These are phyloP conservation scores for Colletotrichum gigasporum DNA, from an alignment of 2,329 filamentous ascomycete species.

Conservation along the genomic window DNA sequence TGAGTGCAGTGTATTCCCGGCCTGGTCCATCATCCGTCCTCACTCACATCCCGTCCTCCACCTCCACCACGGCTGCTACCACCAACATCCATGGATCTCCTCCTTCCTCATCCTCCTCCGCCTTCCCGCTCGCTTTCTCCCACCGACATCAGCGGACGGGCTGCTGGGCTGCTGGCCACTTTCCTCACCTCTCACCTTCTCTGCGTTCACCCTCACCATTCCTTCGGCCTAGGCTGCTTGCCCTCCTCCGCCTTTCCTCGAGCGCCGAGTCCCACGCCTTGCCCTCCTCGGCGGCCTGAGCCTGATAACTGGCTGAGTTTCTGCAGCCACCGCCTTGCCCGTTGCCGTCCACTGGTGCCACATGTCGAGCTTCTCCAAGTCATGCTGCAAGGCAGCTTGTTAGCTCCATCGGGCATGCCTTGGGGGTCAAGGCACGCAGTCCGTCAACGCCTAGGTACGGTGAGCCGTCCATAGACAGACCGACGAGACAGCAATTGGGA, in stretches of 20 bases:
- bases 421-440: constrained; percentile 3
- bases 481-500: neutral
- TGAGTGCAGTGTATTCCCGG: too few species aligned
- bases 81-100: too few species aligned
- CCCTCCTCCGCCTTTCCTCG: constrained; percentile 3
- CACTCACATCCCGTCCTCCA: too few species aligned
- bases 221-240: neutral
- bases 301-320: constrained; percentile 13
- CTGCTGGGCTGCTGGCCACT: too few species aligned
- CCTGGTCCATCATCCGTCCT: too few species aligned
- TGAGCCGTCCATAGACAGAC: neutral
- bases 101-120: too few species aligned
- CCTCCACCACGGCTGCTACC: too few species aligned
- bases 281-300: constrained; percentile 10
- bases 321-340: constrained; percentile 28
- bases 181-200: neutral
- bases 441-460: neutral
- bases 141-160: too few species aligned
- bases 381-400: constrained; percentile 30
- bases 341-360: constrained; percentile 32
- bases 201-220: neutral
- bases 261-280: constrained; percentile 15
- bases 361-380: constrained; percentile 29
- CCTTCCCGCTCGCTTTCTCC: too few species aligned
- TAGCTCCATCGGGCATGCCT: constrained; percentile 29